Base-by-base conservation (phyloP, 345 rosid species). In the Theobroma cacao region DNA sequence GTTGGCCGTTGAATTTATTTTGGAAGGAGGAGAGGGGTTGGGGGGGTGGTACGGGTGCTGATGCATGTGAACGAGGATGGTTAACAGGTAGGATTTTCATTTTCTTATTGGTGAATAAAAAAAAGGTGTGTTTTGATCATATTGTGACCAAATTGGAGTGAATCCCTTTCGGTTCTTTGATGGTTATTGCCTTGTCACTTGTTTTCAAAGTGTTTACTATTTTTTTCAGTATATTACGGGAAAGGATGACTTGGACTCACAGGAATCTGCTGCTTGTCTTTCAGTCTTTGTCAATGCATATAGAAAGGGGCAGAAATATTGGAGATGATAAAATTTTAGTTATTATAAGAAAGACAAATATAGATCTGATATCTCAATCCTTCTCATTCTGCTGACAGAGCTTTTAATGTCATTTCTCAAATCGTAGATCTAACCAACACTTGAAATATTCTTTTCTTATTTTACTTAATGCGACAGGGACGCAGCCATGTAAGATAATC, bases 401-500 rank as follows among this genome's bases (percentile, higher is more conserved):
- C 64, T 26, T 58, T 18, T 12, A 59, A 17, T 52, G 64, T 28
- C 64, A 26, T 58, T 24, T 58, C 63, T 59, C 31, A 59, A 26
- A 59, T 59, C 28, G 33, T 28, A 28, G 63, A 58, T 55, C 13
- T 22, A 22, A 28, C 64, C 64, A 60, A 60, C 64, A 9, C 64
- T 28, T n/a, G 36, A 60, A 28, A 60, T 4, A 28, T 9, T 60
- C 5, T 13, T 36, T 12, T 59, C 47, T 26, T 26, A 38, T 60
- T 62, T 78, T 62, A 36, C 48, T 62, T 13, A 22, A 64, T 41
- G 68, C 33, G 78, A 75, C 14, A 20, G 38, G 65, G 78, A 64
- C 9, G 4, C 17, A 38, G 31, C 28, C 41, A 22, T 72, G 36
- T 22, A 53, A 43, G 66, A 30, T 30, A 1, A 18, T 13, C 33